These are phyloP conservation scores for Picochlorum costavermella DNA, from an alignment of 139 green algal genomes.

Conservation along the genomic window DNA sequence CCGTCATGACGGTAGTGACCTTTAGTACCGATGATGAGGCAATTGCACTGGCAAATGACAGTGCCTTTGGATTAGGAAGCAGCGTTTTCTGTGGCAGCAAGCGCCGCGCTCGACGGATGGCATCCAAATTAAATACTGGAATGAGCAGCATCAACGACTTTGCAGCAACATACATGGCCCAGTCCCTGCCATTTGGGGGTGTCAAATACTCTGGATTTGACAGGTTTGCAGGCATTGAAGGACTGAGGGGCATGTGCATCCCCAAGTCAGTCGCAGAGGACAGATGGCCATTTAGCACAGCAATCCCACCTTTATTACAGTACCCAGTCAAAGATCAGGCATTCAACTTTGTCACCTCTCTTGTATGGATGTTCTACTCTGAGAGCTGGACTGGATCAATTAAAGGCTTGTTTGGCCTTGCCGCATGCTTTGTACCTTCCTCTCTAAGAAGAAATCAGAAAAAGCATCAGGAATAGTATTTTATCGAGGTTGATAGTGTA, in stretches of 20 bases:
- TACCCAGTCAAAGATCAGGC: conserved; percentile 54
- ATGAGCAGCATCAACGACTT: conserved; percentile 97
- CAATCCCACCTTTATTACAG: conserved; percentile 82
- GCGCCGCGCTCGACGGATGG: conserved; percentile 44
- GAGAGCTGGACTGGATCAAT: conserved; percentile 27
- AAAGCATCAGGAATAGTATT: neutral
- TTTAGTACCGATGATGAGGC: conserved; percentile 76
- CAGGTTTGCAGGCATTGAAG: conserved; percentile 89
- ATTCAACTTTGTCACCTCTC: conserved; percentile 61
- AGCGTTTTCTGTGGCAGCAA: conserved; percentile 69
- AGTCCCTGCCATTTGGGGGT: conserved; percentile 95
- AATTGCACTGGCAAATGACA: conserved; percentile 88
- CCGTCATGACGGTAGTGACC: conserved; percentile 55
- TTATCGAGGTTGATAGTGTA: too few relatives aligned
- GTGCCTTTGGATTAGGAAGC: conserved; percentile 87
- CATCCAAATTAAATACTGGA: conserved; percentile 56
- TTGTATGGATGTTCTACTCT: conserved; percentile 86
- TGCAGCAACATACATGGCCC: conserved; percentile 92
- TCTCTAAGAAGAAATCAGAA: neutral
- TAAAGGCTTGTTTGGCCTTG: conserved; percentile 20
- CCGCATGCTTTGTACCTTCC: conserved; percentile 17
- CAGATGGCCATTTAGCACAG: conserved; percentile 61
- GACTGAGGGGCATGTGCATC: conserved; percentile 80
- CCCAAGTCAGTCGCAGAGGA: conserved; percentile 82
- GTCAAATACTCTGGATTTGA: conserved; percentile 95